Base-by-base conservation (phyloP, 1,139 yeast species). In the Lodderomyces orthopsilosis region DNA sequence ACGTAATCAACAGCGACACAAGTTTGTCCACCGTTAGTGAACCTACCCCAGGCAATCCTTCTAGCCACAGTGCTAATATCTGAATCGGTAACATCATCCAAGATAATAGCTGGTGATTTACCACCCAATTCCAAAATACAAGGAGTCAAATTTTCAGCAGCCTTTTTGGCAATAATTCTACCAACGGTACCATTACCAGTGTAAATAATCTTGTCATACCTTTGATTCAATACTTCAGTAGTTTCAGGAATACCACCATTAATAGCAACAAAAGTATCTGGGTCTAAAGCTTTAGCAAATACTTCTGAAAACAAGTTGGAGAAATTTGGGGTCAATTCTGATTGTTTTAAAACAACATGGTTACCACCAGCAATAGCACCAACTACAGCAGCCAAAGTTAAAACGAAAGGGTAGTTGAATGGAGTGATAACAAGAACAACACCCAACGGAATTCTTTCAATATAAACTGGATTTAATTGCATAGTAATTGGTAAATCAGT, bases 311-410 rank as follows among this genome's bases (percentile, higher is more conserved):
- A 60, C 22, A 78, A 74, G 26, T 63, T 60, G 5, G 90, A 70
- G 43, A 84, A 79, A 51, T 76, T 67, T 1, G 95, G 93, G 2
- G 85, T 79, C 46, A 75, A 61, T 62, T 93, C 98, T 30, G 87
- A 78, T 27, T 89, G 95, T 61, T 91, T 91, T 56, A 86, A 68
- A 19, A 87, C 81, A 22, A 87, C 94, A 6, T 83, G 74, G 61
- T 91, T 91, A 18, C 98, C 98, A 17, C 85, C 90, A 2, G 96
- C 90, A 54, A 93, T 68, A 1, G 96, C 96, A 24, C 89, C 89
- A 33, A 83, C 74, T 15, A 91, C 58, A 0, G 97, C 90, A 13
- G 79, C 70, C 21, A 90, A 51, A 0, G 88, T 58, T 50, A 91
- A 68, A 35, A 77, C 51, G 42, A 87, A 62, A 0, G 98, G 98